Evolutionary conservation across 2,329 filamentous ascomycete genomes (phyloP), one percentile per base, ranked within the genome.

Genomic region (Rhynchosporium agropyri): DNA sequence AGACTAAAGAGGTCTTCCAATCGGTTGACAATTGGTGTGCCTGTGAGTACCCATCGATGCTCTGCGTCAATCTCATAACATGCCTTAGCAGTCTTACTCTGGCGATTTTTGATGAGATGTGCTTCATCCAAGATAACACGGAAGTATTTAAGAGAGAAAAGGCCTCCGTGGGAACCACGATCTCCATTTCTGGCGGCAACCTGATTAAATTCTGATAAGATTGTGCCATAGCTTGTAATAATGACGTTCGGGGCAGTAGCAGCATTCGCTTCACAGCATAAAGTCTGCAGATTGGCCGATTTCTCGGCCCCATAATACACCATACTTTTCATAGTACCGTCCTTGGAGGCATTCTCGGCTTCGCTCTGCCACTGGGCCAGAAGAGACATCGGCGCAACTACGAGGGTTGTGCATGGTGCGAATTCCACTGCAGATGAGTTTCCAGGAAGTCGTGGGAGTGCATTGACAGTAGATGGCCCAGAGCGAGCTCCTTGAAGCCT

Each of bases 341-440:
- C 83, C 66, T 89, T 88, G 0, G 94, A 98, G 0, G 95, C 93
- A 72, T 94, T 96, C 70, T 93, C 87, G 0, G 93, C 91, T 78
- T 99, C 95, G 72, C 91, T 96, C 70, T 97, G 90, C 95, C 95
- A 99, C 74, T 99, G 95, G 0, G 94, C 85, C n/a, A 99, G 82
- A 2, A 99, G 80, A 9, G 95, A 98, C 87, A 97, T 98, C 1
- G 95, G 95, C 0, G 95, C 95, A n/a, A 99, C 84, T 0, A 99
- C 94, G 2, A 99, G 79, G 0, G 95, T 99, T 0, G 95, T 98
- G 73, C 89, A 91, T 0, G 92, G 93, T 1, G 93, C 95, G 59
- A 82, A 76, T 53, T 89, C 81, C 3, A 92, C 78, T 1, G 79
- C 78, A 9, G 81, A 76, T 15, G 84, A 83, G 38, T 79, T 82